phyloP scores from a whole-genome alignment of 495 filamentous ascomycete genomes.

The Penicillium atrosanguineum region DNA sequence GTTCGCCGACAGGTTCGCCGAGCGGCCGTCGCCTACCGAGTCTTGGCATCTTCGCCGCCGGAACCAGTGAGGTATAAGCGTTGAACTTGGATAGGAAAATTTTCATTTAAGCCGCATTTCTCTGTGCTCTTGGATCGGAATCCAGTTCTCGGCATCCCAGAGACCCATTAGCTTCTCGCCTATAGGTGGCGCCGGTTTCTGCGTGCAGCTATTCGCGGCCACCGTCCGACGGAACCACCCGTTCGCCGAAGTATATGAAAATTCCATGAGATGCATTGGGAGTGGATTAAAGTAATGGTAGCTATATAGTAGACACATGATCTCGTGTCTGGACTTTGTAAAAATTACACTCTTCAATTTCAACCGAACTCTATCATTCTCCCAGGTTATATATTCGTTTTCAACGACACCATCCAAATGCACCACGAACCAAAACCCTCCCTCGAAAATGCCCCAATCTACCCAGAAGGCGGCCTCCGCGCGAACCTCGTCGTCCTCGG shows the following conservation, averaged over 20 bases:
- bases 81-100: too few relatives aligned
- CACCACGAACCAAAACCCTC: conserved; percentile 13
- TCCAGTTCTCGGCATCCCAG: too few relatives aligned
- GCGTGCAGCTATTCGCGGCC: not conserved
- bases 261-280: not conserved
- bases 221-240: not conserved
- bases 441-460: conserved; percentile 3
- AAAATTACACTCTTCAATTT: too few relatives aligned
- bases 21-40: conserved; percentile 6
- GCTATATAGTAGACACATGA: not conserved
- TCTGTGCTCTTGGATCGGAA: too few relatives aligned
- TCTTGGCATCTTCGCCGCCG: conserved; percentile 3
- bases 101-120: too few relatives aligned
- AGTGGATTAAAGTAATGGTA: not conserved
- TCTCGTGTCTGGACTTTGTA: not conserved
- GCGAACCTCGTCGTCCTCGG: conserved; percentile 71
- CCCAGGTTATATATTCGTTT: not conserved
- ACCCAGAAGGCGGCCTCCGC: conserved; percentile 63
- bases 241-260: not conserved
- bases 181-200: not conserved
- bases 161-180: not conserved
- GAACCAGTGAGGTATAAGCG: not conserved
- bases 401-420: conserved; percentile 5
- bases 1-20: not conserved
- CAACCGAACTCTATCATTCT: not conserved